phyloP scores from a whole-genome alignment of 2,329 filamentous ascomycete species.

The Harringtonia lauricola region DNA sequence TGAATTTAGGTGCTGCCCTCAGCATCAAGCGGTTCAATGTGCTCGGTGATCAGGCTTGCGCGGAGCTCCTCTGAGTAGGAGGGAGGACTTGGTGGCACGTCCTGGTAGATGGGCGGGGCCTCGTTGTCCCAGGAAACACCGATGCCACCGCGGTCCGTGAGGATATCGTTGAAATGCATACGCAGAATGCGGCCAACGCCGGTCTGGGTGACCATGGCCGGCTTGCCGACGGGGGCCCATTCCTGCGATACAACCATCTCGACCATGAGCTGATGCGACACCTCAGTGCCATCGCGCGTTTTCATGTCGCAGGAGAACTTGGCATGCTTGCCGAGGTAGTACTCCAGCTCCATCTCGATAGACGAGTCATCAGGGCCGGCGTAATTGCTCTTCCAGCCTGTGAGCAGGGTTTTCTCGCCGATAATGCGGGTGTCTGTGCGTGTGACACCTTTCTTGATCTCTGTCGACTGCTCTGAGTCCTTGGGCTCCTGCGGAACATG shows the following conservation, averaged over 20 bases:
- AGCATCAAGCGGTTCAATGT: slow-evolving; percentile 24
- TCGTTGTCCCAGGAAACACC: slow-evolving; percentile 97
- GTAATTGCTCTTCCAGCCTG: slow-evolving; percentile 77
- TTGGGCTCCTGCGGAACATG: slow-evolving; percentile 52
- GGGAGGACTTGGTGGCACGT: slow-evolving; percentile 80
- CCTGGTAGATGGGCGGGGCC: slow-evolving; percentile 84
- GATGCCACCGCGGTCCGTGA: slow-evolving; percentile 76
- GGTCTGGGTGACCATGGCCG: slow-evolving; percentile 64
- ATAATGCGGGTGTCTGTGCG: slow-evolving; percentile 70
- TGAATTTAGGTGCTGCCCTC: neutral
- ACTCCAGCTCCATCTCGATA: slow-evolving; percentile 74
- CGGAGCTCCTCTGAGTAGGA: slow-evolving; percentile 39
- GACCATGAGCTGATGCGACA: slow-evolving; percentile 76
- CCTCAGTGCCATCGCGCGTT: slow-evolving; percentile 60
- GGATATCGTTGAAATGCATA: slow-evolving; percentile 76
- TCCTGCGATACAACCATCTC: slow-evolving; percentile 94
- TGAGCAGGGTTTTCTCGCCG: slow-evolving; percentile 70
- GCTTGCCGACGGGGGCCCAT: slow-evolving; percentile 61
- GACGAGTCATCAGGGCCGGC: slow-evolving; percentile 36
- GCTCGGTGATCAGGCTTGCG: slow-evolving; percentile 21
- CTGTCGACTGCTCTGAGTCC: slow-evolving; percentile 22
- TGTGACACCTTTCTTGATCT: slow-evolving; percentile 52
- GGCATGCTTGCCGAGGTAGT: slow-evolving; percentile 45
- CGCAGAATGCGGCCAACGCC: slow-evolving; percentile 82
- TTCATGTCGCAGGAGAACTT: slow-evolving; percentile 71